phyloP scores from a whole-genome alignment of 2,329 filamentous ascomycete species.

The Aspergillus bombycis region DNA sequence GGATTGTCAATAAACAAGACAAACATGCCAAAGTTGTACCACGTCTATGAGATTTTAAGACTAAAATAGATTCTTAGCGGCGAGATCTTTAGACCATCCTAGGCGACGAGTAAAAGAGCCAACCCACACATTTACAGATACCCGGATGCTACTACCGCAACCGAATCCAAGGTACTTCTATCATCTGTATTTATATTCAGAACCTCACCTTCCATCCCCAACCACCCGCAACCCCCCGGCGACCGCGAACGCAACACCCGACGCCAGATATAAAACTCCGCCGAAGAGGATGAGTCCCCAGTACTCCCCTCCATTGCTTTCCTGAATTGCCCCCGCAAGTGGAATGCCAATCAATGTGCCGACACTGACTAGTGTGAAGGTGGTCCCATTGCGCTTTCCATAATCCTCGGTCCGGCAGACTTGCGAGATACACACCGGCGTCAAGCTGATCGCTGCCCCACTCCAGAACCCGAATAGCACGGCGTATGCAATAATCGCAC shows the following conservation, averaged over 20 bases:
- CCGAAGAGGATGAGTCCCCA: slow-evolving; percentile 26
- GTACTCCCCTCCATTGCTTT: slow-evolving; percentile 11
- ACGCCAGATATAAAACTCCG: slow-evolving; percentile 29
- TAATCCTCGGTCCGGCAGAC: slow-evolving; percentile 33
- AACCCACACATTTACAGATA: too few relatives aligned
- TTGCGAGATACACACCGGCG: slow-evolving; percentile 35
- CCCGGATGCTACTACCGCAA: too few relatives aligned
- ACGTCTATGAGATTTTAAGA: too few relatives aligned
- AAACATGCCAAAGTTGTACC: too few relatives aligned
- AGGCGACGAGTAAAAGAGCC: too few relatives aligned
- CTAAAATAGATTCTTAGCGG: too few relatives aligned
- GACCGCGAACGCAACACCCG: slow-evolving; percentile 27
- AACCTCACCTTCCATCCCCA: slow-evolving; percentile 25
- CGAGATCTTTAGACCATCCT: too few relatives aligned
- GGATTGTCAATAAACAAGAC: too few relatives aligned
- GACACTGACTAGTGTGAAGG: slow-evolving; percentile 25
- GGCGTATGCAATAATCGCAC: slow-evolving; percentile 23
- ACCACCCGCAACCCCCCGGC: slow-evolving; percentile 25
- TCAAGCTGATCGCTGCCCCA: slow-evolving; percentile 33
- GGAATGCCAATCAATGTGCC: slow-evolving; percentile 28
- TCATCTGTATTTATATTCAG: neutral
- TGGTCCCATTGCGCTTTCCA: slow-evolving; percentile 28
- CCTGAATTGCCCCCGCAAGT: slow-evolving; percentile 27
- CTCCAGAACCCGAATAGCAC: slow-evolving; percentile 28
- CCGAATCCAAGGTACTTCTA: too few relatives aligned